Evolutionary conservation across 1,139 yeast genomes (phyloP).

Genomic region (Blastobotrys indianensis): DNA sequence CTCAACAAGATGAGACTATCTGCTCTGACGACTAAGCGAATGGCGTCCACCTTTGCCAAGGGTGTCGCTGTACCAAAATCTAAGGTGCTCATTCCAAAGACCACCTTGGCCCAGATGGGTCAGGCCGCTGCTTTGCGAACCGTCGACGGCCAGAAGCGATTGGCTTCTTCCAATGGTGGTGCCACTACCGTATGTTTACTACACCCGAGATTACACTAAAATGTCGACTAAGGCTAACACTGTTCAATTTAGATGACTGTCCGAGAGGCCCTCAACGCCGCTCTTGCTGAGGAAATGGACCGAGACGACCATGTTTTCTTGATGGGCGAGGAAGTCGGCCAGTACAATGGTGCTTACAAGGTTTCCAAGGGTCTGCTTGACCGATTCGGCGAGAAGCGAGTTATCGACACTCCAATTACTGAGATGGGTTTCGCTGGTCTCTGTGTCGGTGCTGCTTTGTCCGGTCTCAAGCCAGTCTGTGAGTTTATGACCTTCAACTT

Average conservation of each 20-base stretch:
- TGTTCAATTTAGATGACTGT: conserved; percentile 53
- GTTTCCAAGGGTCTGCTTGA: conserved; percentile 93
- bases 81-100: conserved; percentile 18
- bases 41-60: conserved; percentile 14
- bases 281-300: conserved; percentile 96
- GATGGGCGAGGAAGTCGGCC: conserved; percentile 99
- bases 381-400: conserved; percentile 94
- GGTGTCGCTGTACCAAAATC: conserved; percentile 11
- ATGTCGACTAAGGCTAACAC: background rate
- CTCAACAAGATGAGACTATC: conserved; percentile 12
- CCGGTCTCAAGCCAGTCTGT: conserved; percentile 94
- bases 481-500: conserved; percentile 99
- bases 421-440: conserved; percentile 99
- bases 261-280: conserved; percentile 93
- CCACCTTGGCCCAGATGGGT: conserved; percentile 15
- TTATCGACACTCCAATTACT: conserved; percentile 96
- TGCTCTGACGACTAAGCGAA: conserved; percentile 11
- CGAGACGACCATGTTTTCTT: conserved; percentile 89
- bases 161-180: conserved; percentile 29
- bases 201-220: background rate
- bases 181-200: conserved; percentile 29
- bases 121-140: conserved; percentile 29
- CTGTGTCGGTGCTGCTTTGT: conserved; percentile 95
- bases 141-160: conserved; percentile 22
- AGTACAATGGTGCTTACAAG: conserved; percentile 98